Evolutionary conservation across 768 basidiomycete genomes (phyloP).

Genomic region (Trametes maxima): DNA sequence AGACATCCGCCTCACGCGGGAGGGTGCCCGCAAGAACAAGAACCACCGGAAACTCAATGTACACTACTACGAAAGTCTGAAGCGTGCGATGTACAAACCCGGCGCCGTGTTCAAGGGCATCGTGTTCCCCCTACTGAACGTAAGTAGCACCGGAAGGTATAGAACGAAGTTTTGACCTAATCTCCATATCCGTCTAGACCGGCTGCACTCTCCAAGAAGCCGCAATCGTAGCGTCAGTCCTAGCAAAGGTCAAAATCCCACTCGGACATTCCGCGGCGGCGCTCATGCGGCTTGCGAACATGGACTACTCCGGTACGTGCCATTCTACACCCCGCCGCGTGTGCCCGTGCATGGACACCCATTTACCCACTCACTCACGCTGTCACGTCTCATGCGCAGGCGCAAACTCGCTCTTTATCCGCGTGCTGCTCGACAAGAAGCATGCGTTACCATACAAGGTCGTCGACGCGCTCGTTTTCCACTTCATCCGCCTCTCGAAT

Average conservation of each 20-base stretch:
- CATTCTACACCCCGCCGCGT: neutral
- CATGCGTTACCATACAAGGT: conserved; percentile 98
- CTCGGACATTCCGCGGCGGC: conserved; percentile 98
- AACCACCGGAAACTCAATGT: conserved; percentile 85
- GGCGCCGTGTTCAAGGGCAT: conserved; percentile 99
- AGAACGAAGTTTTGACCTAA: neutral
- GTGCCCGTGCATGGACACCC: neutral
- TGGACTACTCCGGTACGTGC: conserved; percentile 87
- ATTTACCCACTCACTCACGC: neutral
- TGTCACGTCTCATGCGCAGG: conserved; percentile 42
- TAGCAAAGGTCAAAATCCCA: conserved; percentile 89
- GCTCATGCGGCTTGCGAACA: conserved; percentile 86
- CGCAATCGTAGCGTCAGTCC: conserved; percentile 88
- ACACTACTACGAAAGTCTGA: conserved; percentile 93
- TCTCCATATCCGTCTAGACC: conserved; percentile 39
- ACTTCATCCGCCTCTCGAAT: conserved; percentile 96
- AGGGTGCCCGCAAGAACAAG: conserved; percentile 37
- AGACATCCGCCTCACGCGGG: conserved; percentile 63
- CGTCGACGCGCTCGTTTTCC: conserved; percentile 95
- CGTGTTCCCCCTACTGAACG: conserved; percentile 92
- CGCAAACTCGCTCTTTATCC: conserved; percentile 95
- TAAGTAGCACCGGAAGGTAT: conserved; percentile 40
- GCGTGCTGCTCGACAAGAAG: conserved; percentile 96
- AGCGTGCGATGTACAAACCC: conserved; percentile 92
- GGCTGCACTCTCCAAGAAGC: conserved; percentile 95